phyloP scores from a whole-genome alignment of 2,329 filamentous ascomycete species.

The Claviceps citrina region DNA sequence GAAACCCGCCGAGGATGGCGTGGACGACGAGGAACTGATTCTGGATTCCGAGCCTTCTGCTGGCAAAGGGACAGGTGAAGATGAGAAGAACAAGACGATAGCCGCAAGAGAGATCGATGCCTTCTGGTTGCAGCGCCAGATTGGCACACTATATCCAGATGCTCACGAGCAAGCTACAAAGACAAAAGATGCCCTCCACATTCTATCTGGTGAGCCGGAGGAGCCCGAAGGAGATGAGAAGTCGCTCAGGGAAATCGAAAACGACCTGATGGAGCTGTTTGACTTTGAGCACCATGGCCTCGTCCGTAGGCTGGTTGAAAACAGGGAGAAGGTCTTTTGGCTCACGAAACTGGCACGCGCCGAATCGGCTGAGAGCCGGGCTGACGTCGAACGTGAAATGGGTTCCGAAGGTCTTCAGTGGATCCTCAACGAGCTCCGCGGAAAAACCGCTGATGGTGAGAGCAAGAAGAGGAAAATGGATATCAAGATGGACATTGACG shows the following conservation, averaged over 20 bases:
- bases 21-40: slow-evolving; percentile 67
- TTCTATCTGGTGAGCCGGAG: slow-evolving; percentile 61
- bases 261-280: slow-evolving; percentile 95
- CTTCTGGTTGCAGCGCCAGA: slow-evolving; percentile 90
- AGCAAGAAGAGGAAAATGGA: slow-evolving; percentile 55
- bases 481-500: slow-evolving; percentile 90
- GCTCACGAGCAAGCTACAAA: slow-evolving; percentile 90
- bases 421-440: slow-evolving; percentile 77
- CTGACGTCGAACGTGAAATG: slow-evolving; percentile 79
- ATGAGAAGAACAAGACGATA: slow-evolving; percentile 41
- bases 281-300: slow-evolving; percentile 93
- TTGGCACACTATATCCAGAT: slow-evolving; percentile 76
- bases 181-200: slow-evolving; percentile 67
- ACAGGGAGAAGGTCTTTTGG: slow-evolving; percentile 91
- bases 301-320: slow-evolving; percentile 78
- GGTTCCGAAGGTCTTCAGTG: slow-evolving; percentile 69
- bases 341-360: slow-evolving; percentile 74
- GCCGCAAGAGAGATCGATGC: slow-evolving; percentile 85
- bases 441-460: slow-evolving; percentile 46
- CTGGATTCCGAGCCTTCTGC: slow-evolving; percentile 50
- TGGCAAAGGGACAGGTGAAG: slow-evolving; percentile 31
- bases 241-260: slow-evolving; percentile 82
- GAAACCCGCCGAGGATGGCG: slow-evolving; percentile 25
- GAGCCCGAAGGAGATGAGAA: slow-evolving; percentile 64
- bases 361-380: slow-evolving; percentile 61